Conservation (phyloP, 805 yeast genomes). For the Nakazawaea populi region DNA sequence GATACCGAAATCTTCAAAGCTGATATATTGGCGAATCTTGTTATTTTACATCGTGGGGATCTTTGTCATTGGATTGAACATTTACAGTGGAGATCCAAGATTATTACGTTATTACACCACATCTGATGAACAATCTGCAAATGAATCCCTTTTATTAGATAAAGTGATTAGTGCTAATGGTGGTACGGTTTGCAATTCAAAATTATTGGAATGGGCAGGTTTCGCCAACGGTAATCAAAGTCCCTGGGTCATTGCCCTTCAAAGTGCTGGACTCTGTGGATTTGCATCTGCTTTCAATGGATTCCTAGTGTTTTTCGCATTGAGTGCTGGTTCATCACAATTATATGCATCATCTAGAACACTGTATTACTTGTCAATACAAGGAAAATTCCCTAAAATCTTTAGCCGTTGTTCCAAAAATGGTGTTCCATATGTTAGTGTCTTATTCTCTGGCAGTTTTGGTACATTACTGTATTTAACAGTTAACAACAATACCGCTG, state of each 20-base stretch:
- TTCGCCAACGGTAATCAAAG: conserved; percentile 42
- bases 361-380: conserved; percentile 46
- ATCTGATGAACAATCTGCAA: conserved; percentile 15
- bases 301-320: conserved; percentile 46
- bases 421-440: conserved; percentile 75
- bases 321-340: conserved; percentile 54
- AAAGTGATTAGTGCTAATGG: conserved; percentile 19
- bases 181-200: conserved; percentile 19
- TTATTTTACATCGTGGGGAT: conserved; percentile 62
- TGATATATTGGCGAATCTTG: conserved; percentile 67
- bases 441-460: conserved; percentile 55
- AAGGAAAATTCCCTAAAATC: conserved; percentile 55
- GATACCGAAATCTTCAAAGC: conserved; percentile 74
- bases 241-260: conserved; percentile 54
- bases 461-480: conserved; percentile 59
- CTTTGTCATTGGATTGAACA: conserved; percentile 64
- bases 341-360: conserved; percentile 55
- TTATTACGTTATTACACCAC: conserved; percentile 48
- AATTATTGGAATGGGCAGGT: conserved; percentile 27
- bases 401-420: conserved; percentile 53
- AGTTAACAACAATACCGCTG: conserved; percentile 50
- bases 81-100: conserved; percentile 77
- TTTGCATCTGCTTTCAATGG: conserved; percentile 49
- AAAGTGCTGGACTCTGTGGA: conserved; percentile 45
- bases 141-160: not conserved